Evolutionary conservation across 768 basidiomycete species (phyloP).

Genomic region (Pisolithus albus): DNA sequence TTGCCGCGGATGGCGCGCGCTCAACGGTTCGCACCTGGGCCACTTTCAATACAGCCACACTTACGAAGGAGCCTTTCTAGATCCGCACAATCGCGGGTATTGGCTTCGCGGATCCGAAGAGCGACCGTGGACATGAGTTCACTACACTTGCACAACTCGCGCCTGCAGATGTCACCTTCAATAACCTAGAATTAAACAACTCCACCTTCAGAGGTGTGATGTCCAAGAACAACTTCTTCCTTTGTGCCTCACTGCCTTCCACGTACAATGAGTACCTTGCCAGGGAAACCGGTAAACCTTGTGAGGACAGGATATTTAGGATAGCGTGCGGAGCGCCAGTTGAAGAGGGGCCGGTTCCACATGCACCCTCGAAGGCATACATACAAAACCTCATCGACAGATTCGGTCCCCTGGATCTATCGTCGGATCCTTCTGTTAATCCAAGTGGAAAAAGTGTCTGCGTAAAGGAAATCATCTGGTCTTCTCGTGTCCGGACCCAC

Average conservation of each 20-base stretch:
- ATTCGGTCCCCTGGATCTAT: slow-evolving; percentile 30
- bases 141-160: slow-evolving; percentile 34
- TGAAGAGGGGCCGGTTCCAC: slow-evolving; percentile 29
- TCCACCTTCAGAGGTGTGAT: slow-evolving; percentile 15
- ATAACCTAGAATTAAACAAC: neutral
- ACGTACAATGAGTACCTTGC: slow-evolving; percentile 16
- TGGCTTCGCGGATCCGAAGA: slow-evolving; percentile 38
- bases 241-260: slow-evolving; percentile 31
- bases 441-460: slow-evolving; percentile 20
- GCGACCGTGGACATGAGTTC: slow-evolving; percentile 15
- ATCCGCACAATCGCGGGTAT: slow-evolving; percentile 38
- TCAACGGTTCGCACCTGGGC: slow-evolving; percentile 31
- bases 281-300: slow-evolving; percentile 1
- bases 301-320: slow-evolving; percentile 27
- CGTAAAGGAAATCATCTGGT: slow-evolving; percentile 36
- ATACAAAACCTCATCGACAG: slow-evolving; percentile 37
- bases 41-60: neutral
- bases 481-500: slow-evolving; percentile 42
- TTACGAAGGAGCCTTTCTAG: slow-evolving; percentile 19
- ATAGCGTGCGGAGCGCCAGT: slow-evolving; percentile 35
- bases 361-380: slow-evolving; percentile 33
- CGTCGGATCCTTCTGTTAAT: slow-evolving; percentile 31
- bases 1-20: slow-evolving; percentile 46
- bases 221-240: slow-evolving; percentile 27
- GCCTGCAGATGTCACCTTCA: slow-evolving; percentile 41